Evolutionary conservation across 805 yeast genomes (phyloP), one percentile per base, ranked within the genome.

Genomic region (Phaffomyces thermotolerans): DNA sequence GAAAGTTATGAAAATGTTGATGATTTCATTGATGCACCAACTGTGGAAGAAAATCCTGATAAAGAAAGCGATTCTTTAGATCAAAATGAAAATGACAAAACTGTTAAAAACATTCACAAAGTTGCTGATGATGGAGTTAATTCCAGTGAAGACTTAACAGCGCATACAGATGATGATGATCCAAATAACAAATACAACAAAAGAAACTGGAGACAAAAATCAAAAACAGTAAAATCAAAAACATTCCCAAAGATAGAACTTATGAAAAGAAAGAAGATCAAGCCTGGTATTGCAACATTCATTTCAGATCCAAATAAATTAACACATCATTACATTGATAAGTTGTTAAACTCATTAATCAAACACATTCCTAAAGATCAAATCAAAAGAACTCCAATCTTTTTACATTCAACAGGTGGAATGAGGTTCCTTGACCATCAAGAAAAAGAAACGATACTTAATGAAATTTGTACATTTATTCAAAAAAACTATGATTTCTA

Each of bases 391-490:
- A 82, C 90, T 0, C 90, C 90, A 0, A 67, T 82, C 1, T 81
- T 79, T 50, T 57, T 82, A 7, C 86, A 81, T 58, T 79, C 85
- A 1, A 81, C 88, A 0, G 88, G 84, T 0, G 86, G 86, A 0
- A 72, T 81, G 78, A 60, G 87, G 36, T 57, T 76, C 13, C 60
- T 81, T 35, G 71, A 69, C 18, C 83, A 81, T 1, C 63, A 67
- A 12, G 74, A 75, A 31, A 79, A 74, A 50, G 63, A 63, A 36
- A 59, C 60, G 15, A 68, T 80, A 17, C 54, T 80, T 44, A 65
- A 62, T 14, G 62, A 64, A 33, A 66, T 76, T 3, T 82, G 89
- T 53, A 44, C 54, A 8, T 79, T 78, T 49, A 58, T 81, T 34
- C 62, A 62, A 39, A 42, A 51, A 12, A 64, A 76, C 32, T 72